phyloP scores from a whole-genome alignment of 208 protist species.

The Leishmania amazonensis region DNA sequence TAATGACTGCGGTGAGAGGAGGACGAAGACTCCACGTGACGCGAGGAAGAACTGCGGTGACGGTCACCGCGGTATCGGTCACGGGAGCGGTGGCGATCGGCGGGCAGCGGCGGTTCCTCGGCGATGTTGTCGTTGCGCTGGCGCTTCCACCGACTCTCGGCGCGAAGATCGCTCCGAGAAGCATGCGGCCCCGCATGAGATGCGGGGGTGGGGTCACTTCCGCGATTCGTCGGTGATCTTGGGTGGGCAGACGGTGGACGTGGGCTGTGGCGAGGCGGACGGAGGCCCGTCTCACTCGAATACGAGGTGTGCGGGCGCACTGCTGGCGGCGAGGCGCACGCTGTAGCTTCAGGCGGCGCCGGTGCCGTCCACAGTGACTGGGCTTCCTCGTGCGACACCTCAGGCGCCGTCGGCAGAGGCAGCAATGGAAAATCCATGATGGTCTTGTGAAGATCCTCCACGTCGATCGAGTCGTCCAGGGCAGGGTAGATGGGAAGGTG shows the following conservation, averaged over 20 bases:
- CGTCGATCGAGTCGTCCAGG: conserved; percentile 3
- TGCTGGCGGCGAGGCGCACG: neutral
- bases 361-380: conserved; percentile 19
- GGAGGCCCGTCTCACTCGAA: neutral
- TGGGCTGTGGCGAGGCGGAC: neutral
- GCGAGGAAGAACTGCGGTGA: neutral
- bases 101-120: neutral
- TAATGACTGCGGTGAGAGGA: conserved; percentile 4
- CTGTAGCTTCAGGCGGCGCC: neutral
- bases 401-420: neutral
- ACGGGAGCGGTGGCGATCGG: neutral
- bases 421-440: conserved; percentile 11
- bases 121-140: neutral
- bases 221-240: neutral
- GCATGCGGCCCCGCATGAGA: neutral
- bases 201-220: neutral
- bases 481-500: conserved; percentile 32
- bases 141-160: neutral
- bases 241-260: neutral
- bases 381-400: conserved; percentile 6
- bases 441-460: conserved; percentile 12
- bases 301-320: neutral
- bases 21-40: neutral
- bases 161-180: neutral
- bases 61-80: neutral